A percentile compares a stretch with the other conserved stretches of the same genome.
These are phyloP conservation scores for Macrolepiota dolichaula DNA, from an alignment of 768 basidiomycete species.

Conservation along the genomic window DNA sequence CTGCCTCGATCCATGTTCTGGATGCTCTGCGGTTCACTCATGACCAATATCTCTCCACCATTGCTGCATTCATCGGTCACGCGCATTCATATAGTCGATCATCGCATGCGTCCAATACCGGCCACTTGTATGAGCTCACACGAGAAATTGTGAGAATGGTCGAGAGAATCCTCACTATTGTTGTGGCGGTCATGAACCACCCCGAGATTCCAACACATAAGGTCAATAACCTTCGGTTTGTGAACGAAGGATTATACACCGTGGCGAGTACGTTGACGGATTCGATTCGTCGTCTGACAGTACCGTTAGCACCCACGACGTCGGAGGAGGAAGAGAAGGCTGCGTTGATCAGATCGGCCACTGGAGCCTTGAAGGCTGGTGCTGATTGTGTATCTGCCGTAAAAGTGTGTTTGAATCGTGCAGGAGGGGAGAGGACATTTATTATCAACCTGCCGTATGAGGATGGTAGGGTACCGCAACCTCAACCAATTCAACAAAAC, in stretches of 20 bases:
- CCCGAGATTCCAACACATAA: conserved; percentile 65
- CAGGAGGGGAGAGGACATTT: conserved; percentile 59
- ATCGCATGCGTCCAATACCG: conserved; percentile 91
- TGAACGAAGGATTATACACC: conserved; percentile 80
- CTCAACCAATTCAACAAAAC: conserved; percentile 28
- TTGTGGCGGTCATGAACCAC: conserved; percentile 83
- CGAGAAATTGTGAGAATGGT: conserved; percentile 93
- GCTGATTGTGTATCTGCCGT: conserved; percentile 87
- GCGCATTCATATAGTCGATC: conserved; percentile 89
- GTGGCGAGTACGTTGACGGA: conserved; percentile 86
- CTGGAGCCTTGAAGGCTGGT: conserved; percentile 81
- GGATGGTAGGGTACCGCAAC: conserved; percentile 27
- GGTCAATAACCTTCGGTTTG: conserved; percentile 58
- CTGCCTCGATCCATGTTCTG: conserved; percentile 64
- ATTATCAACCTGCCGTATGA: conserved; percentile 58
- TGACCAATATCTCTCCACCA: conserved; percentile 87
- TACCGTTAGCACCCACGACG: conserved; percentile 39
- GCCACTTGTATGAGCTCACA: conserved; percentile 93
- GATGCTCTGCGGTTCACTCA: conserved; percentile 81
- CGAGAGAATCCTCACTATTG: conserved; percentile 85
- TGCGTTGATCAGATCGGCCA: conserved; percentile 77
- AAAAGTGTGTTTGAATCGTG: conserved; percentile 72
- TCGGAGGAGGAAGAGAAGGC: conserved; percentile 84
- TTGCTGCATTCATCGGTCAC: conserved; percentile 97
- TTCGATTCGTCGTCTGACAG: conserved; percentile 75